Conservation (phyloP, 2,329 filamentous ascomycete species). For the Fusarium tjaetaba region DNA sequence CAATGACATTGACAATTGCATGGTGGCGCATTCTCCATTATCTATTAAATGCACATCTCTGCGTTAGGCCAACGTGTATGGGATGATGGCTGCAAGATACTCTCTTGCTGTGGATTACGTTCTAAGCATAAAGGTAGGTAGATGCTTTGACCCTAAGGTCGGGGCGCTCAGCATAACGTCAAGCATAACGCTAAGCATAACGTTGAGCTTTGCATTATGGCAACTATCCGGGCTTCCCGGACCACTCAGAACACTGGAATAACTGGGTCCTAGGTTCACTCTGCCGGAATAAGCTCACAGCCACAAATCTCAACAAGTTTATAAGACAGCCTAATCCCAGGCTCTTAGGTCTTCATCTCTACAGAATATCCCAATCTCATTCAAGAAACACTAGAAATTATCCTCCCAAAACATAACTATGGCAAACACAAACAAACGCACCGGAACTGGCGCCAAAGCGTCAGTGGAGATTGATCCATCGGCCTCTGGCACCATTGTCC, state of each 20-base stretch:
- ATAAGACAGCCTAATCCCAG: not conserved
- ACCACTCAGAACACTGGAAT: not conserved
- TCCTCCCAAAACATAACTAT: not conserved
- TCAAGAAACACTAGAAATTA: not conserved
- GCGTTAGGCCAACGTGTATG: accelerated
- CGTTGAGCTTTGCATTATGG: not conserved
- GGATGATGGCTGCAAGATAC: too few relatives aligned
- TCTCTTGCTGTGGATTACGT: not conserved
- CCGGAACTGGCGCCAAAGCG: not conserved
- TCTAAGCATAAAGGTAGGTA: not conserved
- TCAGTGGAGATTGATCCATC: not conserved
- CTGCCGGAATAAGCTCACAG: too few relatives aligned
- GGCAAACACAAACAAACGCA: not conserved
- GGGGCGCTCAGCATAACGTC: not conserved
- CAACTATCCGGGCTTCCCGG: not conserved
- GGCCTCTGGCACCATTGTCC: not conserved
- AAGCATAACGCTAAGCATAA: not conserved
- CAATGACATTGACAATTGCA: not conserved
- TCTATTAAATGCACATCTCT: not conserved
- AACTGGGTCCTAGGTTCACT: too few relatives aligned
- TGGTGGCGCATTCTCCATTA: not conserved
- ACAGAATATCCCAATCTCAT: accelerated
- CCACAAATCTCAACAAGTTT: too few relatives aligned
- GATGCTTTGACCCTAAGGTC: accelerated
- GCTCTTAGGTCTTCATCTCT: not conserved